A percentile compares a stretch with the other conserved stretches of the same genome.
phyloP scores from a whole-genome alignment of 2,329 filamentous ascomycete genomes.

The Colletotrichum caudatum region DNA sequence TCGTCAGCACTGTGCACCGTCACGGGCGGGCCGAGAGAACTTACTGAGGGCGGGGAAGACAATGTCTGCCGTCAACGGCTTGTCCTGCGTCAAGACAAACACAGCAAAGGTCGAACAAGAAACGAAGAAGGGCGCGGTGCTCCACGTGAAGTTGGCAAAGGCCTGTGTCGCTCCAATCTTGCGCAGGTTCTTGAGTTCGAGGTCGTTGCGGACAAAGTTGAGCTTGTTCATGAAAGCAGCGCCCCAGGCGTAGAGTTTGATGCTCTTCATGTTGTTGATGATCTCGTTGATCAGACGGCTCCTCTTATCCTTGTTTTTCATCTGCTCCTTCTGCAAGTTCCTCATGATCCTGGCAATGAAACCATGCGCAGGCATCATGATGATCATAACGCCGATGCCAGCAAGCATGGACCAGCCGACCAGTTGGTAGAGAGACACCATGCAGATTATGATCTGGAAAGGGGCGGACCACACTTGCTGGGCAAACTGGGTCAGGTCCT shows the following conservation, averaged over 20 bases:
- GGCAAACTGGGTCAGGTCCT: slow-evolving; percentile 94
- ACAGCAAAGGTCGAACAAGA: slow-evolving; percentile 97
- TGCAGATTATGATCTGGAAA: slow-evolving; percentile 95
- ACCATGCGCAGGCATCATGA: slow-evolving; percentile 97
- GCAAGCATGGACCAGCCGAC: slow-evolving; percentile 96
- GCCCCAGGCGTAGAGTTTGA: slow-evolving; percentile 98
- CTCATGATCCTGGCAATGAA: slow-evolving; percentile 94
- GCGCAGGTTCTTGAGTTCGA: slow-evolving; percentile 92
- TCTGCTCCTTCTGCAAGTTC: slow-evolving; percentile 92
- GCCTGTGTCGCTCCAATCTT: slow-evolving; percentile 96
- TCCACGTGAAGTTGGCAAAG: slow-evolving; percentile 98
- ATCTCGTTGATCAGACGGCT: slow-evolving; percentile 97
- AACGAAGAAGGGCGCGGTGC: slow-evolving; percentile 95
- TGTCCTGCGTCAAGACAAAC: slow-evolving; percentile 86
- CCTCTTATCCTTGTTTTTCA: slow-evolving; percentile 98
- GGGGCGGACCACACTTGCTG: slow-evolving; percentile 97
- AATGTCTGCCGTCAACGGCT: slow-evolving; percentile 90
- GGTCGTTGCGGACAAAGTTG: slow-evolving; percentile 94
- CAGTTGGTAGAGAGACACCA: slow-evolving; percentile 95
- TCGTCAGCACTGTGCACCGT: slow-evolving; percentile 8
- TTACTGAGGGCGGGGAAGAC: slow-evolving; percentile 84
- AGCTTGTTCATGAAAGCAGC: slow-evolving; percentile 97
- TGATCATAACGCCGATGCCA: slow-evolving; percentile 91
- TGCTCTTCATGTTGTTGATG: slow-evolving; percentile 99
- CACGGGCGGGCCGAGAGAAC: background rate